These are phyloP conservation scores for Cordyceps militaris DNA, from an alignment of 2,329 filamentous ascomycete species.

Conservation along the genomic window DNA sequence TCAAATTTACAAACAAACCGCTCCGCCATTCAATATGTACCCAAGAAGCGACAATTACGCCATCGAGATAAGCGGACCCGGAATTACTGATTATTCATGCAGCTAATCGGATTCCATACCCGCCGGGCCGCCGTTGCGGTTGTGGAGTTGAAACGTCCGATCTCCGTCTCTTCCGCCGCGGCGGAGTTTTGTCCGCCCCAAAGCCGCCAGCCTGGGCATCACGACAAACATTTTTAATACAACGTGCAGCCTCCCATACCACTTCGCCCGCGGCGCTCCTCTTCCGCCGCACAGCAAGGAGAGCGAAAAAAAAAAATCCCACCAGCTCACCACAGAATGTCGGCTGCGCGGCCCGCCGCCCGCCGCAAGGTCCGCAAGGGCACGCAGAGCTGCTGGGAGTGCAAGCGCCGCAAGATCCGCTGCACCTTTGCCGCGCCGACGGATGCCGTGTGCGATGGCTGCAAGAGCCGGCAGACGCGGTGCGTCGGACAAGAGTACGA, in stretches of 20 bases:
- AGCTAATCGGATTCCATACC: constrained; percentile 1
- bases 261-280: not conserved
- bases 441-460: constrained; percentile 39
- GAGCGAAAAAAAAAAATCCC: not conserved
- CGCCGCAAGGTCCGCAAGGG: constrained; percentile 45
- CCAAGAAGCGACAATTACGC: not conserved
- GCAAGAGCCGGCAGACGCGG: constrained; percentile 19
- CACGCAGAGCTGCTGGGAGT: constrained; percentile 54
- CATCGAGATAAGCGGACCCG: not conserved
- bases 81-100: not conserved
- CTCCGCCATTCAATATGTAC: too few relatives aligned
- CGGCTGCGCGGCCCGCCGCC: constrained; percentile 15
- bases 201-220: not conserved
- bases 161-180: constrained; percentile 1
- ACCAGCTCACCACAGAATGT: not conserved
- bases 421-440: constrained; percentile 39
- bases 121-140: not conserved
- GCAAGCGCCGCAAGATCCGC: constrained; percentile 47
- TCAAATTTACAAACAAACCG: too few relatives aligned
- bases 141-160: not conserved
- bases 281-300: not conserved
- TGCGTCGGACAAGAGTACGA: constrained; percentile 6
- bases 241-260: not conserved
- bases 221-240: not conserved
- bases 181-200: constrained; percentile 1